A percentile compares a stretch with the other conserved stretches of the same genome.
Evolutionary conservation across 257 asterid genomes (phyloP).

Genomic region (Capsicum pubescens): DNA sequence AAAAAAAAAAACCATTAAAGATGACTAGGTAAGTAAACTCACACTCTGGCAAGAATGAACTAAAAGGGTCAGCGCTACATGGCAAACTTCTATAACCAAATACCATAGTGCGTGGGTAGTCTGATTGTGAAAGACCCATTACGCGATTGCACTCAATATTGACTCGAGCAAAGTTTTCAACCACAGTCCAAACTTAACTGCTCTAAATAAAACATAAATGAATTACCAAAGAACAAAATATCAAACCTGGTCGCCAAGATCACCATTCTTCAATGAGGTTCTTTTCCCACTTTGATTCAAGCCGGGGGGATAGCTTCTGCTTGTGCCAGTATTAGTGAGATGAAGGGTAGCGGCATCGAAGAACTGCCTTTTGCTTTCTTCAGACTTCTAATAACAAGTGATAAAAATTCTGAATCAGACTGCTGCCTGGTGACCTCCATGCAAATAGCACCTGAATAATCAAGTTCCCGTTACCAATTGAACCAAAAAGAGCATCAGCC

Average conservation of each 20-base stretch:
- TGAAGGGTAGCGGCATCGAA: constrained; percentile 54
- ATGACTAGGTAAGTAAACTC: neutral
- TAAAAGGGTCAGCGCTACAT: constrained; percentile 2
- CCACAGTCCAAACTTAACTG: constrained; percentile 18
- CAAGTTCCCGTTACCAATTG: neutral
- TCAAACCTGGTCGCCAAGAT: constrained; percentile 86
- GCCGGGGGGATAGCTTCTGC: constrained; percentile 93
- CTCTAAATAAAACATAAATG: neutral
- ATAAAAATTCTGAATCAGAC: constrained; percentile 69
- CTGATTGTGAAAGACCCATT: constrained; percentile 8
- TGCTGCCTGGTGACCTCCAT: constrained; percentile 85
- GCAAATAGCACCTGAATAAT: constrained; percentile 71
- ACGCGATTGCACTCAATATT: neutral
- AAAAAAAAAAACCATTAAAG: neutral
- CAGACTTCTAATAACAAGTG: constrained; percentile 72
- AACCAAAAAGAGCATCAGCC: neutral
- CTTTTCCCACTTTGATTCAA: constrained; percentile 68
- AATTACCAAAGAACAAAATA: constrained; percentile 28
- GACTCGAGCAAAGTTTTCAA: constrained; percentile 9
- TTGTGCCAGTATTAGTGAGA: constrained; percentile 78
- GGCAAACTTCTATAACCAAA: neutral
- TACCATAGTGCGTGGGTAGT: neutral
- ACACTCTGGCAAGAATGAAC: constrained; percentile 2
- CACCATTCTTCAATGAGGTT: constrained; percentile 76
- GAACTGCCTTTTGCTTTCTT: constrained; percentile 67